Evolutionary conservation across 2,329 filamentous ascomycete genomes (phyloP), one percentile per base, ranked within the genome.

Genomic region (Penicillium crustosum): DNA sequence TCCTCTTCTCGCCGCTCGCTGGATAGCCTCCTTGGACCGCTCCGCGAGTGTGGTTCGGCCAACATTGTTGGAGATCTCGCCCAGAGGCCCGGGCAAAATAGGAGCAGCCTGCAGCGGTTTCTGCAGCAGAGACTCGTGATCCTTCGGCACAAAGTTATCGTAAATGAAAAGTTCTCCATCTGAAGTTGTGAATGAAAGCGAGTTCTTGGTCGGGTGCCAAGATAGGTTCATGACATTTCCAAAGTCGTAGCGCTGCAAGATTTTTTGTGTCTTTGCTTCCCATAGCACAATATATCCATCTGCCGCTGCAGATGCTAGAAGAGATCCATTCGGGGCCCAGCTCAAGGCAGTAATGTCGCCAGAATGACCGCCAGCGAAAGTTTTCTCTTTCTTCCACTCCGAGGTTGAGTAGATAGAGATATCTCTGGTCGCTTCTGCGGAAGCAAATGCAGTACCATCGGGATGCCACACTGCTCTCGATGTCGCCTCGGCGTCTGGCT

Each of bases 131-230:
- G 73, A 66, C 31, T 75, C 69, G 59, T 83, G 75, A 35, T 83
- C 82, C 27, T 73, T 67, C 6, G 83, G 79, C 9, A 87, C 80
- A 58, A 86, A 82, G 45, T 74, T 69, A 55, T 76, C 86, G 70
- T 93, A 89, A 55, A 97, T 97, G 72, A 91, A 97, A 13, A 97
- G 85, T 73, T 97, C 92, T 61, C 95, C 94, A 58, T 96, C 90
- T 1, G 88, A 90, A 38, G 91, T 97, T 0, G 93, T 95, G 69
- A 97, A 97, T 0, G 93, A 95, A 1, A 94, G 77, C 3, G 93
- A 85, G 67, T 99, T 99, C 62, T 92, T 87, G 1, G 83, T 88
- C 6, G 93, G 93, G 69, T 99, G 94, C 93, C 94, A 99, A 31
- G 86, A 84, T 58, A 99, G 81, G 61, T 93, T 90, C 64, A 94